These are phyloP conservation scores for Bryoerythrophyllum caledonicum DNA, from an alignment of 225 moss, liverwort and hornwort genomes.

Conservation along the genomic window DNA sequence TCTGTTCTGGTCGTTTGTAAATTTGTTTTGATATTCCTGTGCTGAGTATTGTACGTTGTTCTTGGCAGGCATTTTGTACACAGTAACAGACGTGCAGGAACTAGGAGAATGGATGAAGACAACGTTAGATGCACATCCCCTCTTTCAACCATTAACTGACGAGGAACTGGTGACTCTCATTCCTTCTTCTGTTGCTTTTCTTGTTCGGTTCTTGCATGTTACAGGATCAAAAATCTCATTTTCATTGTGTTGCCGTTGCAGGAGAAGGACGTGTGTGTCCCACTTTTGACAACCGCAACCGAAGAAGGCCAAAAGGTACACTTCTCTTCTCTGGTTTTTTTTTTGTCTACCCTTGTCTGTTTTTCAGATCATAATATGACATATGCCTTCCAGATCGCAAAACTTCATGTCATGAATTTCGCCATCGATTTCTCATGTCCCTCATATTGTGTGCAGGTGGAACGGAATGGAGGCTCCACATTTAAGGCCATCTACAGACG, in stretches of 20 bases:
- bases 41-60: slow-evolving; percentile 23
- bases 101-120: slow-evolving; percentile 96
- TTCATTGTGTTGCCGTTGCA: slow-evolving; percentile 31
- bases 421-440: no score
- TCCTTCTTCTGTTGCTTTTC: slow-evolving; percentile 1
- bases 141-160: slow-evolving; percentile 71
- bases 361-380: no score
- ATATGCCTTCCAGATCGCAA: not conserved
- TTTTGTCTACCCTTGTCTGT: no score
- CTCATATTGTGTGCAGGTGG: slow-evolving; percentile 59
- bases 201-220: slow-evolving; percentile 5
- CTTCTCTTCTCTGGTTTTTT: no score
- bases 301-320: slow-evolving; percentile 98
- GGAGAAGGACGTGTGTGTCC: slow-evolving; percentile 76
- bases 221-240: not conserved
- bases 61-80: slow-evolving; percentile 84
- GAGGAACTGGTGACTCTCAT: slow-evolving; percentile 65
- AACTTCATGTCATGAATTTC: not conserved
- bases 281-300: slow-evolving; percentile 76
- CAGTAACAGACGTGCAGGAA: slow-evolving; percentile 94
- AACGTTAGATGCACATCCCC: slow-evolving; percentile 76
- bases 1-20: slow-evolving; percentile 1
- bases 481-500: slow-evolving; percentile 80
- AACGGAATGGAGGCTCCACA: slow-evolving; percentile 75
- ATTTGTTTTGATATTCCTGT: slow-evolving; percentile 4